Percentiles rank a stretch among this genome's conserved stretches.
Conservation (phyloP, 495 filamentous ascomycete species). For the Trichoderma virens region DNA sequence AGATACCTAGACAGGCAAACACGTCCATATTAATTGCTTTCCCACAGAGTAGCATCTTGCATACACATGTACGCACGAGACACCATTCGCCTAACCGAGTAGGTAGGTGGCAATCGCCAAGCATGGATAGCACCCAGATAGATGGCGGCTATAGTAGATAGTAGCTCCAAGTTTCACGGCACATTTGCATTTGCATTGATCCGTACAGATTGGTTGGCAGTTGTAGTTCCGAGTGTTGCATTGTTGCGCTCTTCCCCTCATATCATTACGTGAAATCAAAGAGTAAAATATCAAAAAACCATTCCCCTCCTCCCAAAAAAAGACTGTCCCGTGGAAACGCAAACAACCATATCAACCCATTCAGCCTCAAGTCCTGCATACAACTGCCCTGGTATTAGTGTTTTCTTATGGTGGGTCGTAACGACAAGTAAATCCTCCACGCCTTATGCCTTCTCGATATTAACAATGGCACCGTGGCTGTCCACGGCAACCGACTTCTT, state of each 20-base stretch:
- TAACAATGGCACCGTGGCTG: constrained; percentile 23
- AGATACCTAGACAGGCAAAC: neutral
- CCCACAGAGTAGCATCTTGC: neutral
- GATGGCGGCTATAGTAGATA: too few species aligned
- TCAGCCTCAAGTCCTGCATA: neutral
- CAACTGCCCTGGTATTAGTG: neutral
- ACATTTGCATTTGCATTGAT: too few species aligned
- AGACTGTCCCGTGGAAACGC: neutral
- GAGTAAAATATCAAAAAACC: neutral
- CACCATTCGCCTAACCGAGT: neutral
- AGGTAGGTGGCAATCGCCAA: neutral
- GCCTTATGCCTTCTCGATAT: constrained; percentile 16
- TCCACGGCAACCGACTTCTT: constrained; percentile 33
- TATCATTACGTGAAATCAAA: neutral
- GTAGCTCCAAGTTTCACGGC: too few species aligned
- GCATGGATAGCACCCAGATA: neutral
- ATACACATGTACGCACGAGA: too few species aligned
- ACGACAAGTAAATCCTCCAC: neutral
- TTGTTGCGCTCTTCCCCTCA: neutral
- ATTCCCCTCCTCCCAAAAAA: neutral
- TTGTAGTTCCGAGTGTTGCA: neutral
- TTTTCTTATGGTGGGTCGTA: neutral
- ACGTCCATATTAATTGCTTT: neutral
- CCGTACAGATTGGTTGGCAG: neutral
- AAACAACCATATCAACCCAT: neutral